Base-by-base conservation (phyloP, 2,329 filamentous ascomycete genomes). In the Diaporthe sp. region DNA sequence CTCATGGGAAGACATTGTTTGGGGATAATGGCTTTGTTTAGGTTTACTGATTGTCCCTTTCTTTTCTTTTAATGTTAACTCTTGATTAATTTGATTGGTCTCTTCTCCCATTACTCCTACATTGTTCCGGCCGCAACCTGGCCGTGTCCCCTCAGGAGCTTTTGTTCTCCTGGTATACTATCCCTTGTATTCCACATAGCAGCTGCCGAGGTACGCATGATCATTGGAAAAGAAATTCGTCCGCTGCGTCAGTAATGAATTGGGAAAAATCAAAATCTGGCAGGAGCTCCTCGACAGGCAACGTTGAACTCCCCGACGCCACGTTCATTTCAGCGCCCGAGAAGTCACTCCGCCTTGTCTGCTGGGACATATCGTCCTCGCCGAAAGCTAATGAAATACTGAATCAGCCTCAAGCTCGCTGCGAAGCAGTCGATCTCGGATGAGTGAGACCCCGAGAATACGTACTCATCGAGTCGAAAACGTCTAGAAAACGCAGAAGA, bases 391-490 rank as follows among this genome's bases (percentile, higher is more conserved):
- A 1, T 0, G n/a, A 51, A 51, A 13, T 51, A 5, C 25, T 25
- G 2, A 46, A 22, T 46, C 17, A 65, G 39, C 28, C 42, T 65
- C 61, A 6, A 22, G 4, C 19, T n/a, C 3, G 2, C 9, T 39
- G 12, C 9, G 22, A 37, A 31, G 10, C 3, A 19, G 39, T 28
- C n/a, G n/a, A 28, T 19, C 8, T 0, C 4, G 9, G 13, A 28
- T 19, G 1, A 25, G 2, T 19, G 31, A 19, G 44, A 19, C 3
- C 22, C 7, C 12, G 12, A 19, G 22, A 3, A 25, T 3, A 53
- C 62, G 22, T 68, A 68, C 62, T 37, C 28, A 53, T 68, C 13
- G 31, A 53, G 19, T 68, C 62, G 22, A 68, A 68, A 12, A 68
- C 44, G 12, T 25, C 19, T 13, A 68, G 37, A 13, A 68, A 68